A percentile compares a stretch with the other conserved stretches of the same genome.
These are phyloP conservation scores for Lasiosphaeriaceae sp. DNA, from an alignment of 495 filamentous ascomycete genomes.

Conservation along the genomic window DNA sequence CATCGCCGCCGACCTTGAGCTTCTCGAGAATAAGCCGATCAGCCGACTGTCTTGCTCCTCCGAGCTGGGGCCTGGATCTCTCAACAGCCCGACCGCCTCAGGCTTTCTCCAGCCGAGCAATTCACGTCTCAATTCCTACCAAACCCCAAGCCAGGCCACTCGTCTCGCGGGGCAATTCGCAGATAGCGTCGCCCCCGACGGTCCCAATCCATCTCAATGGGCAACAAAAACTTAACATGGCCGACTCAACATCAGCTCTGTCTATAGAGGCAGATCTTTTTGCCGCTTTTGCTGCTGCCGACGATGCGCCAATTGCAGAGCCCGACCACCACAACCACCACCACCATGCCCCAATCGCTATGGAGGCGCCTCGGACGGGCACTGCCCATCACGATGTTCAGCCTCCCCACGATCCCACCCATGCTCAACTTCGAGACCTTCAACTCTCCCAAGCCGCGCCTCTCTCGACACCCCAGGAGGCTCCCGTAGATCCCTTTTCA, in stretches of 20 bases:
- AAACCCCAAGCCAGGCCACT: too few species aligned
- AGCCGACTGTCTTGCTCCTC: too few species aligned
- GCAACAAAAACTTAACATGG: constrained; percentile 11
- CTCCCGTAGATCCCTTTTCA: constrained; percentile 3
- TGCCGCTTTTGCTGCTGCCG: constrained; percentile 12
- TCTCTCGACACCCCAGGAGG: background rate
- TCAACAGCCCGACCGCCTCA: background rate
- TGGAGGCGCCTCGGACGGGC: background rate
- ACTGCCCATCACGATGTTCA: background rate
- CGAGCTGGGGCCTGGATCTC: too few species aligned
- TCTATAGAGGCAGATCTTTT: constrained; percentile 17
- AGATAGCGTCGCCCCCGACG: constrained; percentile 8
- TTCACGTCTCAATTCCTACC: background rate
- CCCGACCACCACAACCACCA: background rate
- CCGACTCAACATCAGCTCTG: constrained; percentile 6
- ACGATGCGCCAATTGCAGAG: background rate
- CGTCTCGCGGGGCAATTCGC: background rate
- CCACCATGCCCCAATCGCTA: background rate
- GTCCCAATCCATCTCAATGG: constrained; percentile 12
- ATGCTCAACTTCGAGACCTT: background rate
- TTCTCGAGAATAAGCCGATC: too few species aligned
- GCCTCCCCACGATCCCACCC: background rate
- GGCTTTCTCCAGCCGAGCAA: background rate
- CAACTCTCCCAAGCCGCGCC: background rate
- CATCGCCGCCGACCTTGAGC: background rate